Conservation (phyloP, 306 rosid genomes). For the Cicer arietinum region DNA sequence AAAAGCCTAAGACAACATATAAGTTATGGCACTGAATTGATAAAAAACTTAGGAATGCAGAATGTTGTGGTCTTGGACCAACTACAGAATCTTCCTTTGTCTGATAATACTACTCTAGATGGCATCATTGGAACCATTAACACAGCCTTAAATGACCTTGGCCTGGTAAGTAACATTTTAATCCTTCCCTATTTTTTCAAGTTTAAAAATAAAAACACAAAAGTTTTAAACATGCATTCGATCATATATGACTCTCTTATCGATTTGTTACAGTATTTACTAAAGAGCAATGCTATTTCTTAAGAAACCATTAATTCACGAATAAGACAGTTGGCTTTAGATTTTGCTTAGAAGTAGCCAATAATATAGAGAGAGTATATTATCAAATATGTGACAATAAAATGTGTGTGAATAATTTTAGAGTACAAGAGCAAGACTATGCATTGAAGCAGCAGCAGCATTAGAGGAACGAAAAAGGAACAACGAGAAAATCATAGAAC, state of each 20-base stretch:
- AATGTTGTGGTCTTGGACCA: conserved; percentile 42
- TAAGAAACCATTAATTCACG: too few relatives aligned
- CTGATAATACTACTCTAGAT: conserved; percentile 29
- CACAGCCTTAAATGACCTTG: conserved; percentile 66
- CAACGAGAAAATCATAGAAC: conserved; percentile 33
- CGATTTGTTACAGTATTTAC: too few relatives aligned
- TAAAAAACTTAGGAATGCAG: conserved; percentile 38
- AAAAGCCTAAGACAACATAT: conserved; percentile 58
- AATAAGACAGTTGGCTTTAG: too few relatives aligned
- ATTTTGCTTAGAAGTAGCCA: background rate
- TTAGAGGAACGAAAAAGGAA: conserved; percentile 47
- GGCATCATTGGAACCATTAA: conserved; percentile 18
- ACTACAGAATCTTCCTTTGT: conserved; percentile 49
- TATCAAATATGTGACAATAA: conserved; percentile 2
- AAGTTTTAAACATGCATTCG: background rate
- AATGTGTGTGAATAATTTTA: conserved; percentile 45
- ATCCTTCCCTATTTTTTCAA: background rate
- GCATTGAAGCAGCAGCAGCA: conserved; percentile 69
- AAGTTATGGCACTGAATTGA: conserved; percentile 40
- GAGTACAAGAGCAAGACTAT: conserved; percentile 66
- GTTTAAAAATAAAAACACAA: background rate
- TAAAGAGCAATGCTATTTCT: too few relatives aligned
- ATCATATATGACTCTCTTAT: background rate
- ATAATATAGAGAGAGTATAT: background rate
- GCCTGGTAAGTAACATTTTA: conserved; percentile 57